Base-by-base conservation (phyloP, 2,329 filamentous ascomycete genomes). In the Verruconis gallopava region DNA sequence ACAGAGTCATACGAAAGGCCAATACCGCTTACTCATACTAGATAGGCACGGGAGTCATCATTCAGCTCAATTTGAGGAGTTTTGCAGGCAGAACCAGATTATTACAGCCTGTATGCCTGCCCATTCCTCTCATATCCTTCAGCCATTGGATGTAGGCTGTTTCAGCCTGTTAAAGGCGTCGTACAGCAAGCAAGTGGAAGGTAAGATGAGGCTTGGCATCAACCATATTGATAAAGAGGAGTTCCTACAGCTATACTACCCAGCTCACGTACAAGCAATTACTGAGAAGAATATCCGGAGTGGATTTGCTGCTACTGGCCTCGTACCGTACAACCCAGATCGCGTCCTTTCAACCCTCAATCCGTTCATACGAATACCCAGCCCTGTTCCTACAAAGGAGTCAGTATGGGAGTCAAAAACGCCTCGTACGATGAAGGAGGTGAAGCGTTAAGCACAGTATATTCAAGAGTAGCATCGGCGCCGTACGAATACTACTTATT, bases 31-130 rank as follows among this genome's bases (percentile, higher is more conserved):
- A 2, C 32, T 44, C 12, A 42, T 42, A 14, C 9, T 38, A 1
- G 32, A 43, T 15, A 36, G 33, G n/a, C 46, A 36, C 17, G 41
- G 38, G 25, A 48, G 34, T 18, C 34, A 37, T 18, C 12, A 37
- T 37, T 9, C 34, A 37, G 34, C 9, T 9, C 12, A 37, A 37
- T 37, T 37, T 18, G 34, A 37, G 12, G 17, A 13, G 11, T 37
- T 37, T 18, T 37, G 34, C 34, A 37, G 17, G 34, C 12, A 37
- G 12, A 13, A 37, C 17, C 9, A 11, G 15, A 37, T 37, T 37
- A 11, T 37, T 11, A 13, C 34, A 13, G 12, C 17, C 34, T 37
- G 17, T 18, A 13, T 37, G 17, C 34, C n/a, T n/a, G n/a, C n/a
- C n/a, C n/a, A n/a, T n/a, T n/a, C n/a, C n/a, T n/a, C n/a, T n/a